These are phyloP conservation scores for Neopestalotiopsis rosae DNA, from an alignment of 2,329 filamentous ascomycete genomes.

Conservation along the genomic window DNA sequence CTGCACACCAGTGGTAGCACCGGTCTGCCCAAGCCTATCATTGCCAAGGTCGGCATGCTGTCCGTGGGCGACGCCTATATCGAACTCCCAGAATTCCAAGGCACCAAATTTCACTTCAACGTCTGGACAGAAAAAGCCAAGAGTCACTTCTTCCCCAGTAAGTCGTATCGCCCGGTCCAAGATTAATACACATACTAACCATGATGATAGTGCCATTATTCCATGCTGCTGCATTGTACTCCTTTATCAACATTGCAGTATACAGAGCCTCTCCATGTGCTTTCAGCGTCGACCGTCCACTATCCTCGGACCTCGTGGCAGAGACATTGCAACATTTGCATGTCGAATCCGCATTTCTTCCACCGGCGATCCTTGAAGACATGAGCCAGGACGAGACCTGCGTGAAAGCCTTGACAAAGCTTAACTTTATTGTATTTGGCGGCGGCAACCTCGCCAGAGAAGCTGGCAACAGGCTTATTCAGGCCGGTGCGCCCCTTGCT, in stretches of 20 bases:
- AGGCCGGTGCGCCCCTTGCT: slow-evolving; percentile 37
- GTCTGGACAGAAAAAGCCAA: neutral
- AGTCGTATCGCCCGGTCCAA: neutral
- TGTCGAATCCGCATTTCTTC: slow-evolving; percentile 36
- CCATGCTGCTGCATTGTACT: slow-evolving; percentile 42
- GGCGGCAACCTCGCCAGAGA: slow-evolving; percentile 45
- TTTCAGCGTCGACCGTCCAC: slow-evolving; percentile 39
- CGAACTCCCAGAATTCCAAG: slow-evolving; percentile 25
- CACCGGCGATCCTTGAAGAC: slow-evolving; percentile 50
- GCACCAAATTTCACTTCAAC: slow-evolving; percentile 14
- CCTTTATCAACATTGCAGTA: slow-evolving; percentile 30
- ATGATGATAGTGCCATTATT: slow-evolving; percentile 44
- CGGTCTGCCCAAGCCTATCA: slow-evolving; percentile 52
- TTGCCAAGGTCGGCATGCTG: slow-evolving; percentile 41
- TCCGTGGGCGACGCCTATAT: slow-evolving; percentile 36
- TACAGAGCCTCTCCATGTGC: slow-evolving; percentile 36
- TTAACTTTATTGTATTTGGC: slow-evolving; percentile 42
- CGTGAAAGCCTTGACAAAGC: slow-evolving; percentile 36
- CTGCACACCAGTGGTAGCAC: slow-evolving; percentile 54
- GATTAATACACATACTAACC: slow-evolving; percentile 18
- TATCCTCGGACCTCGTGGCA: slow-evolving; percentile 39
- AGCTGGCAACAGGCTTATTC: slow-evolving; percentile 43
- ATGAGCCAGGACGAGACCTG: slow-evolving; percentile 41
- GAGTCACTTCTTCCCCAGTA: slow-evolving; percentile 12
- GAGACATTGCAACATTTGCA: slow-evolving; percentile 36